A percentile compares a stretch with the other conserved stretches of the same genome.
Conservation (phyloP, 495 filamentous ascomycete genomes). For the Podospora comata region DNA sequence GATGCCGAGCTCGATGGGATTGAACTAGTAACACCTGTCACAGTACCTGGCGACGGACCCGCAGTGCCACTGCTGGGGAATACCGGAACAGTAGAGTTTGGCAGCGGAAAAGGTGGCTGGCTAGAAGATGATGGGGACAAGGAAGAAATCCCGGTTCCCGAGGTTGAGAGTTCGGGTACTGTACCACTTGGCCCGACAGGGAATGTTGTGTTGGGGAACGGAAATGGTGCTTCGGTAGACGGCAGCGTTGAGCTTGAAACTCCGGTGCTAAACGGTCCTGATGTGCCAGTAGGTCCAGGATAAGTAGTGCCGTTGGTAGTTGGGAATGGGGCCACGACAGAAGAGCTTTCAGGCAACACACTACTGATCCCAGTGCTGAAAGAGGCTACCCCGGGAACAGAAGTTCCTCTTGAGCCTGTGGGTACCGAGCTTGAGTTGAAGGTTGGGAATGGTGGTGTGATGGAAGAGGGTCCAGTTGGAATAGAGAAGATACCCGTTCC, state of each 20-base stretch:
- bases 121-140: neutral
- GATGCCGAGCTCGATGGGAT: neutral
- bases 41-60: conserved; percentile 8
- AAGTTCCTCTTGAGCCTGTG: conserved; percentile 1
- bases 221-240: conserved; percentile 11
- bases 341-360: neutral
- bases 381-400: neutral
- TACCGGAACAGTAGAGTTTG: neutral
- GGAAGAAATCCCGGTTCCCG: neutral
- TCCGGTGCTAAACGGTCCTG: neutral
- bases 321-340: neutral
- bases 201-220: conserved; percentile 15
- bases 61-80: conserved; percentile 1
- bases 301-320: neutral
- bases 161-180: neutral
- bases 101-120: neutral
- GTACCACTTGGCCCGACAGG: conserved; percentile 2
- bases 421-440: neutral
- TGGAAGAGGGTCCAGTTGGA: neutral
- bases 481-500: neutral
- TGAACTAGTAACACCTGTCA: neutral
- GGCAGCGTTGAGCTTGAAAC: neutral
- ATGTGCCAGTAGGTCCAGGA: neutral
- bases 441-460: neutral
- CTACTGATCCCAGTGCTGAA: neutral